Evolutionary conservation across 352 stramenopile species (phyloP).

Genomic region (Phytophthora chlamydospora): DNA sequence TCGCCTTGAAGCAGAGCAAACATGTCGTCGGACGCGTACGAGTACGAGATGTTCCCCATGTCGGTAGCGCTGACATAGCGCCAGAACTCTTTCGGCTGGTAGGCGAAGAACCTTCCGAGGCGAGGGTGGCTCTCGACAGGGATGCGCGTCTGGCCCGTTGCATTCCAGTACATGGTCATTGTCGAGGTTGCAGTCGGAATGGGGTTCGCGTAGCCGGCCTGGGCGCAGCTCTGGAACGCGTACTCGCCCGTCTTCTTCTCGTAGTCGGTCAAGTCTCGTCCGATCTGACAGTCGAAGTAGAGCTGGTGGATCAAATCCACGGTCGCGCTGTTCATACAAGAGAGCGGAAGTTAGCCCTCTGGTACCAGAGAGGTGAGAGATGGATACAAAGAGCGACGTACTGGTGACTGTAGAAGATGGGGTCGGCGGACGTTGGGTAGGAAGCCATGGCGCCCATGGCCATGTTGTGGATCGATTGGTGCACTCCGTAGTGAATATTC

Average conservation of each 20-base stretch:
- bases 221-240: slow-evolving; percentile 50
- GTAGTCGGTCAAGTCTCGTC: slow-evolving; percentile 47
- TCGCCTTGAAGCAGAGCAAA: slow-evolving; percentile 41
- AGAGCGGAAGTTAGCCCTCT: background rate
- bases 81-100: slow-evolving; percentile 68
- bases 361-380: background rate
- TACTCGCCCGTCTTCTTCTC: slow-evolving; percentile 62
- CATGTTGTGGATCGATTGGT: slow-evolving; percentile 76
- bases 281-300: slow-evolving; percentile 73
- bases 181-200: slow-evolving; percentile 43
- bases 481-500: slow-evolving; percentile 63
- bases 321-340: slow-evolving; percentile 42
- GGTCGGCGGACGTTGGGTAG: slow-evolving; percentile 57
- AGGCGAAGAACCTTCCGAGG: slow-evolving; percentile 54
- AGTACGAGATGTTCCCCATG: slow-evolving; percentile 62
- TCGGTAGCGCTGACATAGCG: slow-evolving; percentile 55
- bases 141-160: slow-evolving; percentile 21
- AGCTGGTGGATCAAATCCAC: slow-evolving; percentile 70
- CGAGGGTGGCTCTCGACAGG: slow-evolving; percentile 49
- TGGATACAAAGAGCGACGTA: slow-evolving; percentile 38
- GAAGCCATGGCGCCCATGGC: slow-evolving; percentile 53
- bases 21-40: slow-evolving; percentile 62
- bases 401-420: slow-evolving; percentile 82
- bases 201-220: slow-evolving; percentile 23
- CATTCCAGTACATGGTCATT: slow-evolving; percentile 59